A percentile compares a stretch with the other conserved stretches of the same genome.
phyloP scores from a whole-genome alignment of 495 filamentous ascomycete genomes.

The Hypoxylon crocopeplum region DNA sequence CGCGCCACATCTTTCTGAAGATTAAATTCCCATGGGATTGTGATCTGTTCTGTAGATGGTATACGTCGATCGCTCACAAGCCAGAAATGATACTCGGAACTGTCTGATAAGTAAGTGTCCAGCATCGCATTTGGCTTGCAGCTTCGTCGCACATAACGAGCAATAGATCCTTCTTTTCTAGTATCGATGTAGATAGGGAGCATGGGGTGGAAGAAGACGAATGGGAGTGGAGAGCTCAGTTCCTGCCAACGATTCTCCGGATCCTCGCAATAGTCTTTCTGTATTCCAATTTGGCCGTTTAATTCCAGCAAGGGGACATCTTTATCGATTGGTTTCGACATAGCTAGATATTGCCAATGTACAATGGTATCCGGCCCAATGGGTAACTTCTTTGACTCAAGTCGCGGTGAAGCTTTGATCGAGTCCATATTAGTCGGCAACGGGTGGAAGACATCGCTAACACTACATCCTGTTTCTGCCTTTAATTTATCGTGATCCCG shows the following conservation, averaged over 20 bases:
- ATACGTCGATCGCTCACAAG: constrained; percentile 80
- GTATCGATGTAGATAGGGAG: constrained; percentile 92
- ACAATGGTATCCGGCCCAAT: constrained; percentile 49
- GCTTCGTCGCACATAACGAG: constrained; percentile 86
- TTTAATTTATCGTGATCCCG: constrained; percentile 62
- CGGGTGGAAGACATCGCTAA: constrained; percentile 59
- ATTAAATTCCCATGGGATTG: constrained; percentile 62
- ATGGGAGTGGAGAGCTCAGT: constrained; percentile 79
- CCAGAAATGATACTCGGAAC: constrained; percentile 85
- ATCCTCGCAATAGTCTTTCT: constrained; percentile 77
- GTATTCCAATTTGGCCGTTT: constrained; percentile 82
- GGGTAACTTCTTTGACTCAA: constrained; percentile 55
- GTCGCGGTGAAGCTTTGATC: constrained; percentile 39
- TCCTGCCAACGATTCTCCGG: constrained; percentile 76
- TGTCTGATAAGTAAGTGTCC: constrained; percentile 79
- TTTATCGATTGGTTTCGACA: constrained; percentile 61
- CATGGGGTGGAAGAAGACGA: constrained; percentile 82
- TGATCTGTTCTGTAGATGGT: constrained; percentile 60
- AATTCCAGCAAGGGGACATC: constrained; percentile 82
- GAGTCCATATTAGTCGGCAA: constrained; percentile 48
- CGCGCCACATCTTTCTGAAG: constrained; percentile 52
- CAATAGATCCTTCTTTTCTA: constrained; percentile 78
- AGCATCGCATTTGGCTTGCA: constrained; percentile 84
- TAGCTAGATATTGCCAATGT: constrained; percentile 76
- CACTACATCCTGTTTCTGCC: constrained; percentile 51